Evolutionary conservation across 1,284 basidiomycete species (phyloP), one percentile per base, ranked within the genome.

Genomic region (Vanrija sp.): DNA sequence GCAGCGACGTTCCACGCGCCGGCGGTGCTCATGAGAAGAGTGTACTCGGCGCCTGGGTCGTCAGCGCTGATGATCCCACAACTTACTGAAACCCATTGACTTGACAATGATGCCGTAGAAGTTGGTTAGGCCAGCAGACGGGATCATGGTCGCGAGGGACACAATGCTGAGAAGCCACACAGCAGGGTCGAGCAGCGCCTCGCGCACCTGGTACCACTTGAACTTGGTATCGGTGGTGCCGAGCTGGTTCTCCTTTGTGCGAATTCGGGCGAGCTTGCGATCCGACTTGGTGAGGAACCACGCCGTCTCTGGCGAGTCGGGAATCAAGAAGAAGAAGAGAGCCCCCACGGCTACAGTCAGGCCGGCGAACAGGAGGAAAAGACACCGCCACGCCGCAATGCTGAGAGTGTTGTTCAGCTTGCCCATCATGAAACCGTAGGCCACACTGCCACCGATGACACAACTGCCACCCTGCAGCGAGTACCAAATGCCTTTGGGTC

Each of bases 191-290:
- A 16, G 62, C 28, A 61, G 43, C 0, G 59, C 62, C 43, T 71
- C 69, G 28, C 29, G 42, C 6, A 65, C 62, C 55, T 73, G 71
- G 16, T 66, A 57, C 25, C 50, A 50, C 23, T 63, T 59, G 43
- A 51, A 70, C 5, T 52, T 29, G 28, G 58, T 64, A 10, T 61
- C 48, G 40, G 63, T 63, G 47, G 64, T 58, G 49, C 61, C 66
- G 55, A 71, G 69, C 43, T 63, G 55, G 56, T 71, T 73, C 38
- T 51, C 49, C 7, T 43, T 55, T 3, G 47, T 51, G 38, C 71
- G 64, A 8, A 65, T 59, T 21, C 63, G 46, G 25, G 70, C 68
- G 25, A 69, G 52, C 21, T 52, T 43, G 44, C 66, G 67, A 15
- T 69, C 63, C 12, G 58, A 49, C 10, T 53, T 29, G 34, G 16